Evolutionary conservation across 192 early-diverging fungal species (phyloP).

Genomic region (Funneliformis mosseae): DNA sequence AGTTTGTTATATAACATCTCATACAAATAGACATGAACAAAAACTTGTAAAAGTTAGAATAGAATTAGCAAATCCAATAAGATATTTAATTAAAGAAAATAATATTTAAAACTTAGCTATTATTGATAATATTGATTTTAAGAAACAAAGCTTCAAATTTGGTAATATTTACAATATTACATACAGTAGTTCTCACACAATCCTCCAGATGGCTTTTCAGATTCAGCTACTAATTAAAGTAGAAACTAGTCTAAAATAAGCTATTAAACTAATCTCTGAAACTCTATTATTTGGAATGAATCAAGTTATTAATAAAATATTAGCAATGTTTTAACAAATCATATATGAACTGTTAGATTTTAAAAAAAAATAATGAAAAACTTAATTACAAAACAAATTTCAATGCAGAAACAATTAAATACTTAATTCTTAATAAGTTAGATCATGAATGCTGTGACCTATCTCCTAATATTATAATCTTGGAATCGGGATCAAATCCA

Average conservation of each 20-base stretch:
- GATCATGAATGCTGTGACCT: neutral
- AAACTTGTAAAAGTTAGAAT: neutral
- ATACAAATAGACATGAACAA: neutral
- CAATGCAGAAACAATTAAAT: neutral
- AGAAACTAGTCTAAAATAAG: too few relatives aligned
- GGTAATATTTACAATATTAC: too few relatives aligned
- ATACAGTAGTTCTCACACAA: neutral
- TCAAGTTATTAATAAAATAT: too few relatives aligned
- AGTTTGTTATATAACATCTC: neutral
- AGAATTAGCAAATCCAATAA: neutral
- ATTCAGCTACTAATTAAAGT: neutral
- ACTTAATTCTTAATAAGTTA: neutral
- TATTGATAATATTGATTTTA: neutral
- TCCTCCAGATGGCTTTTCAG: neutral
- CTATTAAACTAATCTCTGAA: too few relatives aligned
- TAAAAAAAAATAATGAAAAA: too few relatives aligned
- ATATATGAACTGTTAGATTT: too few relatives aligned
- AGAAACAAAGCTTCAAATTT: too few relatives aligned
- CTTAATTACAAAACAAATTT: neutral
- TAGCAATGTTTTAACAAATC: too few relatives aligned
- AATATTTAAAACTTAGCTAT: neutral
- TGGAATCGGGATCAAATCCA: neutral
- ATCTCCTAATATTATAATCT: constrained; percentile 4
- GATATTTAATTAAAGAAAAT: neutral
- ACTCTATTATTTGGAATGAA: too few relatives aligned